Conservation (phyloP, 2,329 filamentous ascomycete genomes). For the Pseudogymnoascus pannorum region DNA sequence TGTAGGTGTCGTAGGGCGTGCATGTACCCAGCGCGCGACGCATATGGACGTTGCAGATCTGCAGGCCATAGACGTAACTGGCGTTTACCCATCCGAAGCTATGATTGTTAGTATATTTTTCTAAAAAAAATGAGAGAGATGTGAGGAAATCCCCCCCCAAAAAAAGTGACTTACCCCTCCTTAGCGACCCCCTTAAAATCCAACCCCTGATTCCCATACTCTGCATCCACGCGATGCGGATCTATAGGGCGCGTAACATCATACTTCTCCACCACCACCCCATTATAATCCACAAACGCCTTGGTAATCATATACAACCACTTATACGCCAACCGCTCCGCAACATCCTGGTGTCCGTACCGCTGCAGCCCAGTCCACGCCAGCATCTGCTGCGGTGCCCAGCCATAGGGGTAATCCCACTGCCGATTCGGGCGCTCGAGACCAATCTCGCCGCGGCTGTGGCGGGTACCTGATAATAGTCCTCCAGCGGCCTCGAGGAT, state of each 20-base stretch:
- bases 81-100: constrained; percentile 99
- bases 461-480: constrained; percentile 79
- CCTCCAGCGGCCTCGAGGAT: constrained; percentile 85
- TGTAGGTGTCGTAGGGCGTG: constrained; percentile 76
- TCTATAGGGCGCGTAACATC: constrained; percentile 87
- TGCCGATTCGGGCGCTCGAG: constrained; percentile 86
- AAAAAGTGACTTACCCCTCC: constrained; percentile 67
- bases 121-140: not conserved
- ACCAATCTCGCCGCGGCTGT: constrained; percentile 73
- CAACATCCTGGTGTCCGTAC: constrained; percentile 87
- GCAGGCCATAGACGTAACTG: constrained; percentile 88
- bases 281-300: constrained; percentile 97
- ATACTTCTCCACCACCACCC: constrained; percentile 97
- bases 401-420: constrained; percentile 97
- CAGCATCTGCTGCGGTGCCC: constrained; percentile 97
- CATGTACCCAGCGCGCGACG: constrained; percentile 79
- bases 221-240: constrained; percentile 88
- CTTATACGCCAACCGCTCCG: constrained; percentile 83
- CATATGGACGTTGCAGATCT: constrained; percentile 84
- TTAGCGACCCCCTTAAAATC: constrained; percentile 94
- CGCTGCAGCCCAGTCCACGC: constrained; percentile 89
- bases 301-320: constrained; percentile 99
- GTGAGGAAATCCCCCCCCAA: not conserved
- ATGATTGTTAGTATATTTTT: constrained; percentile 27
- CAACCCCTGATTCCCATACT: constrained; percentile 94